Percentiles rank a stretch among this genome's conserved stretches.
Conservation (phyloP, 352 stramenopile species). For the Globisporangium cylindrosporum region DNA sequence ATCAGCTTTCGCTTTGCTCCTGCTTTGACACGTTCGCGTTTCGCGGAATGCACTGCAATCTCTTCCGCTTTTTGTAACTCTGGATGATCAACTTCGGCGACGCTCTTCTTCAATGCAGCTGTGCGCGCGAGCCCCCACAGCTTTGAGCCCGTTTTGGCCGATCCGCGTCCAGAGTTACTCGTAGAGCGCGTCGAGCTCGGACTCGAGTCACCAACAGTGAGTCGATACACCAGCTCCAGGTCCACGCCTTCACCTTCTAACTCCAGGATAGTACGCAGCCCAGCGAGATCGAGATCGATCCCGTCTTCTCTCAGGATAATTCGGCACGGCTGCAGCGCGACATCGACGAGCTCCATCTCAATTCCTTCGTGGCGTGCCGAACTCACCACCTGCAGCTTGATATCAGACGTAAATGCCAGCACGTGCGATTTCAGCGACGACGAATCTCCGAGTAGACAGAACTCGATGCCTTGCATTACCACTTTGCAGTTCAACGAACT, state of each 20-base stretch:
- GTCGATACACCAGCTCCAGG: conserved; percentile 67
- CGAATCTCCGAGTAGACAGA: conserved; percentile 81
- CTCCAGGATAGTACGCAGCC: conserved; percentile 76
- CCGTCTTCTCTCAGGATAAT: conserved; percentile 58
- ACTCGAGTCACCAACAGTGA: conserved; percentile 48
- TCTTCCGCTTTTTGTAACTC: conserved; percentile 39
- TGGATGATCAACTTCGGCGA: conserved; percentile 57
- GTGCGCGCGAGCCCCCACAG: conserved; percentile 62
- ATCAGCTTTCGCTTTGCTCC: conserved; percentile 58
- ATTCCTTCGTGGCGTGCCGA: conserved; percentile 63
- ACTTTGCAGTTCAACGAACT: conserved; percentile 56
- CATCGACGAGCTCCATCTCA: conserved; percentile 72
- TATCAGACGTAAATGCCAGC: conserved; percentile 79
- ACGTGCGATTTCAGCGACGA: conserved; percentile 68
- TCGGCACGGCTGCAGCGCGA: conserved; percentile 74
- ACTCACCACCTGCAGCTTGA: conserved; percentile 57
- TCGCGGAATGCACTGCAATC: conserved; percentile 19
- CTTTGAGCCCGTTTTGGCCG: conserved; percentile 34
- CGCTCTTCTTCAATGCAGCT: conserved; percentile 50
- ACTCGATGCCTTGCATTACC: conserved; percentile 51
- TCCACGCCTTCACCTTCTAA: conserved; percentile 86
- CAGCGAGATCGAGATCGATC: conserved; percentile 74
- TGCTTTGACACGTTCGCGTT: conserved; percentile 47
- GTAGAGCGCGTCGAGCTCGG: conserved; percentile 15
- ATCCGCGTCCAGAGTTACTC: conserved; percentile 5